Evolutionary conservation across 2,329 filamentous ascomycete genomes (phyloP).

Genomic region (Talaromyces sp.): DNA sequence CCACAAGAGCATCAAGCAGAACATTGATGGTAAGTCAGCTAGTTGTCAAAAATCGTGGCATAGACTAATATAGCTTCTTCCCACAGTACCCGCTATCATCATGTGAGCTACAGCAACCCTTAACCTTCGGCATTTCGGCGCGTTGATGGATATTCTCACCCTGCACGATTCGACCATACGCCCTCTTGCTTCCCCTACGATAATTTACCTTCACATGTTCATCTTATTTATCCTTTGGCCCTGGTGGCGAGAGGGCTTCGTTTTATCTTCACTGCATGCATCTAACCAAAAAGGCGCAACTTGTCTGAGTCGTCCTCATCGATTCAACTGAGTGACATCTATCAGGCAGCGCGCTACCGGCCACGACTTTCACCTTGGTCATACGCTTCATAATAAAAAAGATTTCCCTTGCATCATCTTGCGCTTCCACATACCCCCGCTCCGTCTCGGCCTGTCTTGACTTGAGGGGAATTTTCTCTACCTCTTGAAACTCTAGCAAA

Average conservation of each 20-base stretch:
- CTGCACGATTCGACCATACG: background rate
- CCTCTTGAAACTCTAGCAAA: constrained; percentile 2
- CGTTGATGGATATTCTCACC: constrained; percentile 6
- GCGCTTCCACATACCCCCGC: background rate
- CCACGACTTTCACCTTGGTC: background rate
- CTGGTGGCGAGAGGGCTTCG: constrained; percentile 17
- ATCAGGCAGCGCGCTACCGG: background rate
- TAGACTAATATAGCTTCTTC: constrained; percentile 11
- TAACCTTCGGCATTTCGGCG: constrained; percentile 8
- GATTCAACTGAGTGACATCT: background rate
- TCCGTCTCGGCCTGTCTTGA: background rate
- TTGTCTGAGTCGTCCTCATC: constrained; percentile 5
- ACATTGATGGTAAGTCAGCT: constrained; percentile 67
- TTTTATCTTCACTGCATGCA: constrained; percentile 12
- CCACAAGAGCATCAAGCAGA: constrained; percentile 98
- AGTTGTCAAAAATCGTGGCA: background rate
- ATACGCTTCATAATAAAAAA: background rate
- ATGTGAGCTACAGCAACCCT: constrained; percentile 35
- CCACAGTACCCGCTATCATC: constrained; percentile 47
- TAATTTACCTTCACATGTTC: constrained; percentile 3
- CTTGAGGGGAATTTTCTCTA: constrained; percentile 8
- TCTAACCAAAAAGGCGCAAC: constrained; percentile 8
- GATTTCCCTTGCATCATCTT: background rate
- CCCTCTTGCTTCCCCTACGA: constrained; percentile 3
- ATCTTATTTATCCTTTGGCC: constrained; percentile 13